These are phyloP conservation scores for Gymnopus androsaceus DNA, from an alignment of 1,284 basidiomycete genomes.

Conservation along the genomic window DNA sequence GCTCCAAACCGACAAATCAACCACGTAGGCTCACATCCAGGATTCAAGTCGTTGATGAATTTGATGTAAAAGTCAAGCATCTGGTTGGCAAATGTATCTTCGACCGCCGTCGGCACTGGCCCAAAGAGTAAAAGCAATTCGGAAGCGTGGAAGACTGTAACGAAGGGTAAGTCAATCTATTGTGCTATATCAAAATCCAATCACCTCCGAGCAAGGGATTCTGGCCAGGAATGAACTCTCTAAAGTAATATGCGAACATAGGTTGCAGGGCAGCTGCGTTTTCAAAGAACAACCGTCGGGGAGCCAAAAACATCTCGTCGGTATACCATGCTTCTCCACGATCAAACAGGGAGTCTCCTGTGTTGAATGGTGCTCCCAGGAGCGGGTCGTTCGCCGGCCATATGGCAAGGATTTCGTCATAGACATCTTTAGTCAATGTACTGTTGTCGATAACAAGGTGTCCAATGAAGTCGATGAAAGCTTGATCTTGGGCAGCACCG, in stretches of 20 bases:
- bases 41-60: constrained; percentile 54
- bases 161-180: not conserved
- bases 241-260: constrained; percentile 56
- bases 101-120: constrained; percentile 42
- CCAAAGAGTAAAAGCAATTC: constrained; percentile 54
- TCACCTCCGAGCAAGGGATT: constrained; percentile 43
- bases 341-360: constrained; percentile 60
- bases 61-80: constrained; percentile 55
- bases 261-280: constrained; percentile 48
- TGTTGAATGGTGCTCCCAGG: constrained; percentile 47
- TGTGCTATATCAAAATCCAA: constrained; percentile 1
- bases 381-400: constrained; percentile 51
- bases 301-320: constrained; percentile 54
- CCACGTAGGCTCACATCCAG: constrained; percentile 37
- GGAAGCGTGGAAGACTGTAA: constrained; percentile 51
- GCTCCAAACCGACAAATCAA: not conserved
- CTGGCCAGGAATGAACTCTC: constrained; percentile 55
- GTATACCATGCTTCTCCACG: constrained; percentile 57
- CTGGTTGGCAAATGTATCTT: constrained; percentile 46
- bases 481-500: constrained; percentile 37
- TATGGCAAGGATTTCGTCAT: constrained; percentile 37
- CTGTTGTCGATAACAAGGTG: constrained; percentile 51
- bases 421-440: constrained; percentile 42
- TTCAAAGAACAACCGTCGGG: constrained; percentile 50
- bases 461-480: constrained; percentile 48